These are phyloP conservation scores for Aurifilum marmelostoma DNA, from an alignment of 2,329 filamentous ascomycete genomes.

Conservation along the genomic window DNA sequence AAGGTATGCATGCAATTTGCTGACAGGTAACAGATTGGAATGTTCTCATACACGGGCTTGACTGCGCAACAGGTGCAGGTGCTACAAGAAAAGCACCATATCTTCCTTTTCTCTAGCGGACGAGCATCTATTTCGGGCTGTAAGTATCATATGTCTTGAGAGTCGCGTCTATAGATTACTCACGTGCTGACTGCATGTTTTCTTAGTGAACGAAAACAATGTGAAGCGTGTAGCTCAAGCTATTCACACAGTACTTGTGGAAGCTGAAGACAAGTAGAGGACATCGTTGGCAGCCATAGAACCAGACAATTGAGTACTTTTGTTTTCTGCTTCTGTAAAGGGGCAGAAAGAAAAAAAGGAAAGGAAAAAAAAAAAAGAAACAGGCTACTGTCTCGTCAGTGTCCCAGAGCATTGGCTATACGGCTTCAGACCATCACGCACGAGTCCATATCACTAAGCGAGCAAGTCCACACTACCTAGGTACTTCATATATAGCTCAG, in stretches of 20 bases:
- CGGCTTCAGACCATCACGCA: too few species aligned
- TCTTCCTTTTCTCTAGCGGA: constrained; percentile 41
- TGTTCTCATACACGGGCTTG: constrained; percentile 46
- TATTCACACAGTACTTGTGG: background rate
- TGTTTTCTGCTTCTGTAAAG: too few species aligned
- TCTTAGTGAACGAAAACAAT: background rate
- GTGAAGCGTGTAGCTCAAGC: background rate
- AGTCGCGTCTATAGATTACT: background rate
- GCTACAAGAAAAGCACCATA: constrained; percentile 39
- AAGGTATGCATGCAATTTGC: background rate
- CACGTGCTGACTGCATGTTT: background rate
- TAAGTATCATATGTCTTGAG: constrained; percentile 29
- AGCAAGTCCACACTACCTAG: too few species aligned
- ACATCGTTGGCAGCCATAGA: too few species aligned
- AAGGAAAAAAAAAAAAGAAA: too few species aligned
- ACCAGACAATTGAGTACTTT: too few species aligned
- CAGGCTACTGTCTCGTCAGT: too few species aligned
- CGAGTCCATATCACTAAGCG: too few species aligned
- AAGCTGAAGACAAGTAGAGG: background rate
- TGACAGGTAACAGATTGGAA: constrained; percentile 42
- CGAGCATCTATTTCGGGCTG: constrained; percentile 40
- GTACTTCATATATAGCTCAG: too few species aligned
- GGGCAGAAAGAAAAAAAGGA: too few species aligned
- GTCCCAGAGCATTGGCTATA: too few species aligned
- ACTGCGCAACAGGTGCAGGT: constrained; percentile 36